Percentiles rank a stretch among this genome's conserved stretches.
phyloP scores from a whole-genome alignment of 495 filamentous ascomycete genomes.

The Hypoxylon intermedium region DNA sequence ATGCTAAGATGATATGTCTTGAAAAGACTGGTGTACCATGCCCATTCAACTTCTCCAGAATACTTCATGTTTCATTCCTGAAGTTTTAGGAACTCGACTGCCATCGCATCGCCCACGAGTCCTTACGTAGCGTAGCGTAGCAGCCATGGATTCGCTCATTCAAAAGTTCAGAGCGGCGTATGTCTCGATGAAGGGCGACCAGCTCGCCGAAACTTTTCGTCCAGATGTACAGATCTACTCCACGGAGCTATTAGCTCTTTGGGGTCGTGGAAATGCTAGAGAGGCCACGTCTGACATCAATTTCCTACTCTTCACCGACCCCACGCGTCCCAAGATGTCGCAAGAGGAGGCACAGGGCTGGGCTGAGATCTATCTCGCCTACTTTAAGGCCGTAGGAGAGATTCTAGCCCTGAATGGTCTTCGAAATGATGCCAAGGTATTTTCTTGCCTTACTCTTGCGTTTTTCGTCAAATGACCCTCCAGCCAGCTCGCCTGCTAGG shows the following conservation, averaged over 20 bases:
- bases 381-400: conserved; percentile 80
- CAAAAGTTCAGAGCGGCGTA: conserved; percentile 68
- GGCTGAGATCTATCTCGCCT: conserved; percentile 80
- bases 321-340: conserved; percentile 51
- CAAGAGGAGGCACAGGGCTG: conserved; percentile 74
- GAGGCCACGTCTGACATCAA: conserved; percentile 34
- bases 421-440: conserved; percentile 44
- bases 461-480: conserved; percentile 15
- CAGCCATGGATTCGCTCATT: conserved; percentile 71
- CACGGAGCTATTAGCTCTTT: conserved; percentile 67
- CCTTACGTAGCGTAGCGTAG: too few species aligned
- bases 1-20: conserved; percentile 1
- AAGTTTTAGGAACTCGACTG: not conserved
- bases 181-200: conserved; percentile 62
- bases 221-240: conserved; percentile 66
- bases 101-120: not conserved
- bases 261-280: conserved; percentile 45
- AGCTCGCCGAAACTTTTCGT: conserved; percentile 71
- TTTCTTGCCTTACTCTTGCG: not conserved
- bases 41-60: not conserved
- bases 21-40: conserved; percentile 14
- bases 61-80: not conserved
- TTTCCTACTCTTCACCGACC: conserved; percentile 38
- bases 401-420: conserved; percentile 63
- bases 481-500: not conserved